These are phyloP conservation scores for Furcasterigmium furcatum DNA, from an alignment of 2,329 filamentous ascomycete genomes.

Conservation along the genomic window DNA sequence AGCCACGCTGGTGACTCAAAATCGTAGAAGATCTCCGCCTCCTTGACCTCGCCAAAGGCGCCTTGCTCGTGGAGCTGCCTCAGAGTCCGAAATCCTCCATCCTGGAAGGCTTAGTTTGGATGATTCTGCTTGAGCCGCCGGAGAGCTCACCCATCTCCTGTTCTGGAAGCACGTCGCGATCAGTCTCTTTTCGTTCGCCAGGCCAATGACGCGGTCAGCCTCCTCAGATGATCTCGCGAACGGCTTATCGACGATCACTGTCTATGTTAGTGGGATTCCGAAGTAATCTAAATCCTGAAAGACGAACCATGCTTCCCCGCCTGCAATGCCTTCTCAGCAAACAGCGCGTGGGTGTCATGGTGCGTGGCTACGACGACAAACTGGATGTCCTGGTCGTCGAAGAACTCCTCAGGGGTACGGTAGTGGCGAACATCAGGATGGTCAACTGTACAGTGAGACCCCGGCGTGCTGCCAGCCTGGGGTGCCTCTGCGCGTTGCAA, in stretches of 20 bases:
- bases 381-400: slow-evolving; percentile 54
- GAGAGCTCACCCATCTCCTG: slow-evolving; percentile 6
- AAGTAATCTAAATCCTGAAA: too few relatives aligned
- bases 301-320: slow-evolving; percentile 54
- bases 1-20: slow-evolving; percentile 40
- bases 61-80: slow-evolving; percentile 49
- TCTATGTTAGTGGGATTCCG: too few relatives aligned
- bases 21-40: slow-evolving; percentile 67
- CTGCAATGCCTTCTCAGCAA: slow-evolving; percentile 53
- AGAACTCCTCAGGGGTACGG: slow-evolving; percentile 53
- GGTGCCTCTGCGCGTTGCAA: slow-evolving; percentile 41
- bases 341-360: slow-evolving; percentile 43
- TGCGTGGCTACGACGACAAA: slow-evolving; percentile 61
- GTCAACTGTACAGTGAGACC: slow-evolving; percentile 44
- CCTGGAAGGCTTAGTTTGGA: slow-evolving; percentile 17
- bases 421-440: slow-evolving; percentile 51
- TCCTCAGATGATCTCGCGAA: slow-evolving; percentile 58
- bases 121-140: not conserved
- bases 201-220: slow-evolving; percentile 48
- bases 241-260: slow-evolving; percentile 64
- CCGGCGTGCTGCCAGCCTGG: slow-evolving; percentile 17
- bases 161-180: slow-evolving; percentile 51
- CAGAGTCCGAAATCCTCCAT: slow-evolving; percentile 62
- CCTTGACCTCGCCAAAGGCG: slow-evolving; percentile 56
- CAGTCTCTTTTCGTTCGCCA: slow-evolving; percentile 41